A percentile compares a stretch with the other conserved stretches of the same genome.
Evolutionary conservation across 148 eudicot genomes (phyloP).

Genomic region (Fagopyrum esculentum): DNA sequence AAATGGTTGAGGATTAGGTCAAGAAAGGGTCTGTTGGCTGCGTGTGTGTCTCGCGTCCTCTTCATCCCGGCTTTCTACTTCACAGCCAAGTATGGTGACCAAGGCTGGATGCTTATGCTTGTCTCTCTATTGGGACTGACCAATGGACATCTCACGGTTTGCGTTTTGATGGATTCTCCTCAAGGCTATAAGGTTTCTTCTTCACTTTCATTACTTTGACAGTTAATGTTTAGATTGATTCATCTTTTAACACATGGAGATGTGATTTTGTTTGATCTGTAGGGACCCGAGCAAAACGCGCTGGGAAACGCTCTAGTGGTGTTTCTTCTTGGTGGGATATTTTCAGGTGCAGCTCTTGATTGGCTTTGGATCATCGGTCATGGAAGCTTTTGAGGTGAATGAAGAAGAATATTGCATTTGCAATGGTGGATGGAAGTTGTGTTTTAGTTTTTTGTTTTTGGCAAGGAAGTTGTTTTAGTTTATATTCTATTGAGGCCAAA

Average conservation of each 20-base stretch:
- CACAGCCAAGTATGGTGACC: conserved; percentile 69
- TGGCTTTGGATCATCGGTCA: conserved; percentile 76
- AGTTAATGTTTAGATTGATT: not conserved
- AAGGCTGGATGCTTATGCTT: conserved; percentile 78
- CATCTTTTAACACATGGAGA: not conserved
- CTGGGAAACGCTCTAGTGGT: conserved; percentile 52
- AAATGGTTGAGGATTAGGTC: conserved; percentile 29
- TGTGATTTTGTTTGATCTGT: conserved; percentile 7
- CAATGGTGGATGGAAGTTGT: no score
- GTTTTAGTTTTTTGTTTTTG: no score
- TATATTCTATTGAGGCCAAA: no score
- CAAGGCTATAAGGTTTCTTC: conserved; percentile 61
- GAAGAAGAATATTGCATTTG: not conserved
- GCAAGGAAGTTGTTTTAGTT: no score
- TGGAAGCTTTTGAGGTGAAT: conserved; percentile 23
- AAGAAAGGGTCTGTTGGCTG: conserved; percentile 34
- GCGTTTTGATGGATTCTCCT: conserved; percentile 60
- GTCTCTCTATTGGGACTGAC: conserved; percentile 51
- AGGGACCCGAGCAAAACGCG: conserved; percentile 86
- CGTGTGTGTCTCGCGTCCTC: conserved; percentile 35
- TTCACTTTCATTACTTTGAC: not conserved
- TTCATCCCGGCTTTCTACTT: conserved; percentile 59
- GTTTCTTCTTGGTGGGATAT: conserved; percentile 55
- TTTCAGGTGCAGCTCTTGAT: conserved; percentile 52
- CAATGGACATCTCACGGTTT: conserved; percentile 78